Conservation (phyloP, 805 yeast genomes). For the Yamadazyma sp. region DNA sequence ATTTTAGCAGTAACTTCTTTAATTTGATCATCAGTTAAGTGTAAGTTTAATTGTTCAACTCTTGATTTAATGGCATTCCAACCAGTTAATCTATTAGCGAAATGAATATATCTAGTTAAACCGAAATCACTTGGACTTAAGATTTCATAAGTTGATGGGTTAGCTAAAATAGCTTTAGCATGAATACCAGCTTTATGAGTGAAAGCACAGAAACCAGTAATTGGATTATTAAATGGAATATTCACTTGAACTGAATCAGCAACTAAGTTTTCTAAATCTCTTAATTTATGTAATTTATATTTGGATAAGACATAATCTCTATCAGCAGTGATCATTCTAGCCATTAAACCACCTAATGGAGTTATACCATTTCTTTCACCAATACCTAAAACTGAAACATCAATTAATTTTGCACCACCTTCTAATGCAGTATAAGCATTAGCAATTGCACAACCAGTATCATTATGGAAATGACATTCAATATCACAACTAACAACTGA, state of each 20-base stretch:
- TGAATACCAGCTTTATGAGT: constrained; percentile 99
- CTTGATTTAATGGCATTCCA: constrained; percentile 99
- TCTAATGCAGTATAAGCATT: constrained; percentile 97
- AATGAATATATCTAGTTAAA: constrained; percentile 92
- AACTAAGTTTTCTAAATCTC: constrained; percentile 93
- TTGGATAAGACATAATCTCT: constrained; percentile 92
- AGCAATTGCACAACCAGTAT: constrained; percentile 98
- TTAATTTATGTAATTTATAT: constrained; percentile 91
- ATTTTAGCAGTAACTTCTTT: constrained; percentile 94
- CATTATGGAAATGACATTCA: constrained; percentile 98
- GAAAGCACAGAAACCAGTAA: constrained; percentile 99
- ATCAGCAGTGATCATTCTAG: constrained; percentile 98
- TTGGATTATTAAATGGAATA: constrained; percentile 97
- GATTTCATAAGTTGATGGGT: constrained; percentile 98
- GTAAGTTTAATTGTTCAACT: constrained; percentile 92
- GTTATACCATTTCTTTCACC: constrained; percentile 99
- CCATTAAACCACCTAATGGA: constrained; percentile 97
- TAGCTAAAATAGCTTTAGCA: constrained; percentile 97
- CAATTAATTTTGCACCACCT: constrained; percentile 94
- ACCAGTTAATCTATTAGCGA: constrained; percentile 96
- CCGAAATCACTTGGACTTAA: constrained; percentile 94
- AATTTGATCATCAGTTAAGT: constrained; percentile 86
- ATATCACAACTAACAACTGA: constrained; percentile 95
- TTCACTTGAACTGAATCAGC: constrained; percentile 98
- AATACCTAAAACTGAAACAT: constrained; percentile 93